Base-by-base conservation (phyloP, 179 eudicot species). In the Camellia oleifera region DNA sequence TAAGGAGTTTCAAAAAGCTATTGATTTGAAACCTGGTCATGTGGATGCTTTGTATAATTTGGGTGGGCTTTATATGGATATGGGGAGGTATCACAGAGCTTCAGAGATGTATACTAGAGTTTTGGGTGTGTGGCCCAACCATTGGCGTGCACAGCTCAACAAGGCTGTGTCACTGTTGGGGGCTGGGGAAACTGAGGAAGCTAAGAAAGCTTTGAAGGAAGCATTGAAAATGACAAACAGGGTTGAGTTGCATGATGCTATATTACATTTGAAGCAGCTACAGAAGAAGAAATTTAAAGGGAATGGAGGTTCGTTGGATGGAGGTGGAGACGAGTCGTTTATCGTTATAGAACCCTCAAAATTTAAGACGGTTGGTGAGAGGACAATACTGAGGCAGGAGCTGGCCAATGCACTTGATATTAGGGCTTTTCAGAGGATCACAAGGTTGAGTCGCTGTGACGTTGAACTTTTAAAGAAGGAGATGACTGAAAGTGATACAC, bases 21-120 rank as follows among this genome's bases (percentile, higher is more conserved):
- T 95, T 86, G 99, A 95, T 82, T 79, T 95, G 83, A 91, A 87
- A 62, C 99, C 97, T 18, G 97, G 95, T 70, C 98, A 95, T 89
- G 88, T 95, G 4, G 98, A 95, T 83, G 98, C 99, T 62, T 86
- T 95, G 88, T 95, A 95, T 83, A 95, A 95, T 78, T 82, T 95
- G 85, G 99, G 98, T 80, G 98, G 98, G 87, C 86, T 95, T 48
- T 94, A 92, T 86, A 92, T 95, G 99, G 99, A 95, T 86, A 90
- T 91, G 91, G 98, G 99, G 52, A 83, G 99, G 86, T 95, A 92
- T 78, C 99, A 95, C 66, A 89, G 99, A 82, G 99, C 99, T 67
- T 92, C 99, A 0, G 99, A 95, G 89, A 94, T 95, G 99, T 95
- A 95, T 69, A 75, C 82, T 68, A 78, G 86, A 86, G 99, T 96